Evolutionary conservation across 2,329 filamentous ascomycete genomes (phyloP).

Genomic region (Nothophaeocryptopus gaeumannii): DNA sequence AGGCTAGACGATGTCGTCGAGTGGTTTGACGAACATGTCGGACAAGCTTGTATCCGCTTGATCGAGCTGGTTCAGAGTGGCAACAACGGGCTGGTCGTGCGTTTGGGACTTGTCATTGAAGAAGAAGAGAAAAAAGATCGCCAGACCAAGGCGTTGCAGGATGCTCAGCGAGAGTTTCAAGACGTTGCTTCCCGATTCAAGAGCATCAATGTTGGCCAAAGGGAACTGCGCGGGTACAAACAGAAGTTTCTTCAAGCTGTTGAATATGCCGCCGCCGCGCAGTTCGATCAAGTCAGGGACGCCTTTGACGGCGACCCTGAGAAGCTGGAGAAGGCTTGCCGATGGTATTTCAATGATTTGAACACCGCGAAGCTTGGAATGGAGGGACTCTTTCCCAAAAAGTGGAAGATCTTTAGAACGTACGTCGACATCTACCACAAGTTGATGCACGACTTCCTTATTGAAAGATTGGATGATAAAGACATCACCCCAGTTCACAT

Average conservation of each 20-base stretch:
- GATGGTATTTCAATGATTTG: constrained; percentile 97
- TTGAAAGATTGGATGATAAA: constrained; percentile 77
- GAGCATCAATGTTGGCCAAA: constrained; percentile 82
- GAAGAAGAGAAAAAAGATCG: constrained; percentile 96
- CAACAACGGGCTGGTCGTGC: constrained; percentile 84
- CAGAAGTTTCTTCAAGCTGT: constrained; percentile 88
- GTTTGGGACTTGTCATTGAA: constrained; percentile 86
- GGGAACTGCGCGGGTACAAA: constrained; percentile 91
- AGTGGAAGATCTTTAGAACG: constrained; percentile 91
- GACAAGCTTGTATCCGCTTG: constrained; percentile 81
- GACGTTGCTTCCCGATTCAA: constrained; percentile 92
- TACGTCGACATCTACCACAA: constrained; percentile 89
- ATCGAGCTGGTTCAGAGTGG: constrained; percentile 82
- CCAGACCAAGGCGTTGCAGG: constrained; percentile 84
- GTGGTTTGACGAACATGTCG: constrained; percentile 94
- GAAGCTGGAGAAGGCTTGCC: constrained; percentile 79
- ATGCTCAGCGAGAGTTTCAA: constrained; percentile 92
- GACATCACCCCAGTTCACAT: constrained; percentile 83
- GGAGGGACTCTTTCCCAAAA: constrained; percentile 86
- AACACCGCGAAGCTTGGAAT: constrained; percentile 93
- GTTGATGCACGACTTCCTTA: constrained; percentile 91
- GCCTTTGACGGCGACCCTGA: constrained; percentile 81
- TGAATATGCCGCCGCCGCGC: constrained; percentile 66
- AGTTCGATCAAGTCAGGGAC: constrained; percentile 69
- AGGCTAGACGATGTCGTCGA: constrained; percentile 82